Evolutionary conservation across 108 stramenopile genomes (phyloP).

Genomic region (Skeletonema tropicum): DNA sequence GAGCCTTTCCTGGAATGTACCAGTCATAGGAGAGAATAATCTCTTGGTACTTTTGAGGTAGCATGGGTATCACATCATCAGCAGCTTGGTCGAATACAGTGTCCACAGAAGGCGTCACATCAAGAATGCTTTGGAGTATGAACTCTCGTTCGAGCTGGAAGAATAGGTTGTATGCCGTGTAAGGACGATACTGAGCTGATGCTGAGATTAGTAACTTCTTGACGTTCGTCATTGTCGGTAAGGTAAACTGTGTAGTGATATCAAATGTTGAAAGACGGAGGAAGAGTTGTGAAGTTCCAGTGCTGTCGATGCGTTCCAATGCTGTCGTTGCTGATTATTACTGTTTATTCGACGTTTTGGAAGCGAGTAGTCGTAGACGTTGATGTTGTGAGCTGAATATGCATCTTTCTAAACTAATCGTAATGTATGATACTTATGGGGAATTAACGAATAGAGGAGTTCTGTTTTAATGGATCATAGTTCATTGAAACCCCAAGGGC

Average conservation of each 20-base stretch:
- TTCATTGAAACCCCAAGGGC: too few species aligned
- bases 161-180: slow-evolving; percentile 41
- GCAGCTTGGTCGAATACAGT: slow-evolving; percentile 13
- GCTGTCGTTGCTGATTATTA: not conserved
- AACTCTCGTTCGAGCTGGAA: slow-evolving; percentile 44
- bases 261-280: not conserved
- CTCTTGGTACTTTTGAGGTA: slow-evolving; percentile 17
- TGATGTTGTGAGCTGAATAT: not conserved
- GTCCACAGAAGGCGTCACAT: slow-evolving; percentile 6
- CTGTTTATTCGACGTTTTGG: not conserved
- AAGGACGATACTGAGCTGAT: slow-evolving; percentile 12
- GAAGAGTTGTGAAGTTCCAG: not conserved
- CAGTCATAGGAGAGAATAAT: slow-evolving; percentile 23
- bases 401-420: not conserved
- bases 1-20: slow-evolving; percentile 17
- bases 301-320: not conserved
- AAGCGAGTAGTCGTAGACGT: too few species aligned
- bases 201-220: not conserved
- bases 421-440: not conserved
- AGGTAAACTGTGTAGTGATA: not conserved
- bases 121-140: slow-evolving; percentile 32
- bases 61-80: slow-evolving; percentile 20
- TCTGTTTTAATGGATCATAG: not conserved
- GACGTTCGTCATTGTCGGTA: not conserved
- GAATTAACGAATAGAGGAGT: too few species aligned